phyloP scores from a whole-genome alignment of 2,329 filamentous ascomycete genomes.

The Fusarium denticulatum region DNA sequence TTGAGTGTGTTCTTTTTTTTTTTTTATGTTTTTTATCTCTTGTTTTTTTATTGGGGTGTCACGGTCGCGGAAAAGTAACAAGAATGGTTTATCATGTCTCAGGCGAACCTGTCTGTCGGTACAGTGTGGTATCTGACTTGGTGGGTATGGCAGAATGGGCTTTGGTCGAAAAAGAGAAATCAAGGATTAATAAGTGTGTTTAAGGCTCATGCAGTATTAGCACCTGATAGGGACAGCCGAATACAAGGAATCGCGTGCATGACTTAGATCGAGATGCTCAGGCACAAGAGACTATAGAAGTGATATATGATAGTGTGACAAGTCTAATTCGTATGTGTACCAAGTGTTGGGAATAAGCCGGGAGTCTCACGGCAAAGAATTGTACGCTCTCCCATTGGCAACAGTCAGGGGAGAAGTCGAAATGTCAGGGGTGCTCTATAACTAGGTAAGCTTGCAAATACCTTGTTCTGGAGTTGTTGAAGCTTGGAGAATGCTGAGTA shows the following conservation, averaged over 20 bases:
- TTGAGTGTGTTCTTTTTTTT: slow-evolving; percentile 33
- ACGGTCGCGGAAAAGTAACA: slow-evolving; percentile 39
- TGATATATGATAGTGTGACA: slow-evolving; percentile 34
- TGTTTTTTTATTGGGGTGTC: slow-evolving; percentile 12
- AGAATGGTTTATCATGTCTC: slow-evolving; percentile 29
- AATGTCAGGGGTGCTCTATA: neutral
- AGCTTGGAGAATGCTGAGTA: neutral
- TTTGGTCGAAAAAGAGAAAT: neutral
- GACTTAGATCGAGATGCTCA: slow-evolving; percentile 17
- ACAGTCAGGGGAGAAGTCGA: neutral
- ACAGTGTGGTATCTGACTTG: slow-evolving; percentile 12
- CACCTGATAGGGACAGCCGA: slow-evolving; percentile 13
- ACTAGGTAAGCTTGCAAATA: neutral
- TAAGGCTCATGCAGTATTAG: slow-evolving; percentile 9
- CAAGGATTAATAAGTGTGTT: slow-evolving; percentile 24
- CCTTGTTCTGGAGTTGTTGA: neutral
- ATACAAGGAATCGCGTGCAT: slow-evolving; percentile 22
- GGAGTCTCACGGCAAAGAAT: neutral
- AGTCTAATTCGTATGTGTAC: neutral
- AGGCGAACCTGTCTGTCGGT: slow-evolving; percentile 30
- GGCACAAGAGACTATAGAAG: slow-evolving; percentile 6
- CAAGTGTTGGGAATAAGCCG: slow-evolving; percentile 10
- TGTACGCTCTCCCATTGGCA: neutral
- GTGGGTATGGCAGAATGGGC: neutral
- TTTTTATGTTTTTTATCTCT: neutral